phyloP scores from a whole-genome alignment of 1,139 yeast species.

The Yamadazyma friedrichii region DNA sequence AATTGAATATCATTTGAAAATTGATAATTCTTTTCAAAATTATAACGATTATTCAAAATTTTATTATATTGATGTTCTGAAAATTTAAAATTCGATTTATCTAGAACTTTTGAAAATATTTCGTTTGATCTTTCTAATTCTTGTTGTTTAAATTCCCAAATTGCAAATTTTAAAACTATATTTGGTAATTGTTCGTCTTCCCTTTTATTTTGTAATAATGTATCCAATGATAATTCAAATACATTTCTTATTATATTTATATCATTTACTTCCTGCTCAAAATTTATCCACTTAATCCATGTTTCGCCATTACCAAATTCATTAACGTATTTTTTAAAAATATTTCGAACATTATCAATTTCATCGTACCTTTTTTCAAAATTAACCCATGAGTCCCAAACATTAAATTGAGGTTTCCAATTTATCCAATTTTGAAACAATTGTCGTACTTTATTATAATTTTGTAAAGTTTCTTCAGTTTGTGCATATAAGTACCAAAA shows the following conservation, averaged over 20 bases:
- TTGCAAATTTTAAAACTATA: conserved; percentile 53
- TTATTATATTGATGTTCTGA: conserved; percentile 37
- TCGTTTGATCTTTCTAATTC: conserved; percentile 69
- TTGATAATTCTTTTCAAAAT: conserved; percentile 69
- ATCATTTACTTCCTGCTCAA: conserved; percentile 21
- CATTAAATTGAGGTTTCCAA: conserved; percentile 65
- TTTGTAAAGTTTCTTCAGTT: conserved; percentile 77
- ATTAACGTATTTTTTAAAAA: conserved; percentile 57
- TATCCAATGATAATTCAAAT: conserved; percentile 66
- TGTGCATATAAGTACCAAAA: conserved; percentile 83
- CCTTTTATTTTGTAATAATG: conserved; percentile 28
- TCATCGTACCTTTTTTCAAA: conserved; percentile 72
- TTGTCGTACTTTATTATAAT: conserved; percentile 58
- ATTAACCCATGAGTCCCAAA: conserved; percentile 74
- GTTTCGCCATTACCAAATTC: conserved; percentile 53
- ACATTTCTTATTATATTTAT: conserved; percentile 49
- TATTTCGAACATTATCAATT: conserved; percentile 51
- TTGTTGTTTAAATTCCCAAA: conserved; percentile 65
- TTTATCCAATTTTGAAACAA: conserved; percentile 79
- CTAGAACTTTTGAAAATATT: conserved; percentile 55
- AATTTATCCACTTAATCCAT: conserved; percentile 56
- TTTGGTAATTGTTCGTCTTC: conserved; percentile 25
- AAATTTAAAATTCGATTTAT: conserved; percentile 27
- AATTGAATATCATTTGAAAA: conserved; percentile 50
- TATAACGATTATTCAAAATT: conserved; percentile 49